Percentiles rank a stretch among this genome's conserved stretches.
These are phyloP conservation scores for Pseudoneurospora amorphoporcata DNA, from an alignment of 495 filamentous ascomycete genomes.

Conservation along the genomic window DNA sequence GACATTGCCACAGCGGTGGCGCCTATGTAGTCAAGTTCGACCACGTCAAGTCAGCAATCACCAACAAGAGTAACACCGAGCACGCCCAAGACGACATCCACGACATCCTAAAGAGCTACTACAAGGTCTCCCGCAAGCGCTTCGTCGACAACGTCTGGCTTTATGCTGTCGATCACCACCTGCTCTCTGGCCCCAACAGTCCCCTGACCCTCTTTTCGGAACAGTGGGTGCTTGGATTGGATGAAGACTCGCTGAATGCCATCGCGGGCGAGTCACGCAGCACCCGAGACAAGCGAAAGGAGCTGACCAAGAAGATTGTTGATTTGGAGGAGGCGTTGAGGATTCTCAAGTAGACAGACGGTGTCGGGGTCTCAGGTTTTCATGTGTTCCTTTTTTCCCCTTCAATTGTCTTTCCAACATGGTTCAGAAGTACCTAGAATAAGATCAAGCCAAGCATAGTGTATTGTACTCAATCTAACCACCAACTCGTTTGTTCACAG, in stretches of 20 bases:
- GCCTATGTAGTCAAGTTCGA: background rate
- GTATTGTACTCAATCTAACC: too few species aligned
- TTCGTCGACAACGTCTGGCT: constrained; percentile 48
- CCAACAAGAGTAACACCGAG: constrained; percentile 36
- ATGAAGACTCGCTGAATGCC: constrained; percentile 18
- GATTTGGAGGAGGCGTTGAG: constrained; percentile 17
- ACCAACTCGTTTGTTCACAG: too few species aligned
- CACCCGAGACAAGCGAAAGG: constrained; percentile 13
- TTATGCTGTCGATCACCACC: constrained; percentile 23
- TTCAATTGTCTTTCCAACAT: too few species aligned
- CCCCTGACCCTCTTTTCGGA: constrained; percentile 24
- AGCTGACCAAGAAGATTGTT: constrained; percentile 17
- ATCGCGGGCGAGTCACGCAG: constrained; percentile 26
- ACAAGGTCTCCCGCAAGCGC: constrained; percentile 44
- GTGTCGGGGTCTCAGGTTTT: too few species aligned
- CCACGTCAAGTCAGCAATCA: constrained; percentile 8
- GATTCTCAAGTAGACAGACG: constrained; percentile 12
- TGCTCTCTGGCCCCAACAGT: constrained; percentile 23
- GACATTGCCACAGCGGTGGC: too few species aligned
- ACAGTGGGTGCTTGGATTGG: constrained; percentile 24
- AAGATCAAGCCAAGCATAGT: too few species aligned
- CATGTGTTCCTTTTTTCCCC: too few species aligned
- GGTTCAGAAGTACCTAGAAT: too few species aligned
- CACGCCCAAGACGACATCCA: constrained; percentile 43
- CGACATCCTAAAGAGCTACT: constrained; percentile 50